phyloP scores from a whole-genome alignment of 257 asterid species.

The Thymus quinquecostatus region DNA sequence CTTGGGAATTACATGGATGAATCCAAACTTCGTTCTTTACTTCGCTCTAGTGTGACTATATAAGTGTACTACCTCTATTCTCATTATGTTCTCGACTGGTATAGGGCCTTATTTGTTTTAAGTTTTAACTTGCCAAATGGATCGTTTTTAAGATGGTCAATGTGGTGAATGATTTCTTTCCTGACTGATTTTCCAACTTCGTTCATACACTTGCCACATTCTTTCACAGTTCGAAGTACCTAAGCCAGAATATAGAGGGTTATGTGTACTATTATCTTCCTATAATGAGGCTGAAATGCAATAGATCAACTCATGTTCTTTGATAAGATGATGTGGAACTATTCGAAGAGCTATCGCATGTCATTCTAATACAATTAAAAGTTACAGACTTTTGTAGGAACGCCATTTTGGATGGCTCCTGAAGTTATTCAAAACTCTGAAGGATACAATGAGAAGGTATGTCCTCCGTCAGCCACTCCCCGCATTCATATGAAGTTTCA shows the following conservation, averaged over 20 bases:
- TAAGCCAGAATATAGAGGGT: constrained; percentile 1
- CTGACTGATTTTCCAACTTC: constrained; percentile 7
- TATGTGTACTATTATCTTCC: background rate
- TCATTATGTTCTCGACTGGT: constrained; percentile 21
- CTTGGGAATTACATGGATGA: constrained; percentile 13
- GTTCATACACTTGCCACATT: constrained; percentile 17
- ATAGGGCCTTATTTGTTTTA: constrained; percentile 7
- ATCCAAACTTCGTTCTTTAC: background rate
- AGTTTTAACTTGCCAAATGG: constrained; percentile 11
- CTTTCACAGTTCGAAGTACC: constrained; percentile 6
- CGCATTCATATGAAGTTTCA: constrained; percentile 10
- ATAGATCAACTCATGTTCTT: constrained; percentile 28
- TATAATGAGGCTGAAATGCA: constrained; percentile 25
- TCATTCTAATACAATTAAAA: constrained; percentile 59
- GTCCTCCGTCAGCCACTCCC: constrained; percentile 26
- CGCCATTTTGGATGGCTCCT: constrained; percentile 99
- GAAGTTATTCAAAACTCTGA: constrained; percentile 99
- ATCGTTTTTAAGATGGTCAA: constrained; percentile 4
- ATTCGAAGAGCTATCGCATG: constrained; percentile 34
- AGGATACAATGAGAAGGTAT: constrained; percentile 98
- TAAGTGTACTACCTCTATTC: constrained; percentile 4
- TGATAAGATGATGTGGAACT: constrained; percentile 30
- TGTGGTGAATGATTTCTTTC: constrained; percentile 20
- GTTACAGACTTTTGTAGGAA: constrained; percentile 98
- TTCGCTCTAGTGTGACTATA: constrained; percentile 3